Evolutionary conservation across 345 rosid genomes (phyloP).

Genomic region (Psidium guajava): DNA sequence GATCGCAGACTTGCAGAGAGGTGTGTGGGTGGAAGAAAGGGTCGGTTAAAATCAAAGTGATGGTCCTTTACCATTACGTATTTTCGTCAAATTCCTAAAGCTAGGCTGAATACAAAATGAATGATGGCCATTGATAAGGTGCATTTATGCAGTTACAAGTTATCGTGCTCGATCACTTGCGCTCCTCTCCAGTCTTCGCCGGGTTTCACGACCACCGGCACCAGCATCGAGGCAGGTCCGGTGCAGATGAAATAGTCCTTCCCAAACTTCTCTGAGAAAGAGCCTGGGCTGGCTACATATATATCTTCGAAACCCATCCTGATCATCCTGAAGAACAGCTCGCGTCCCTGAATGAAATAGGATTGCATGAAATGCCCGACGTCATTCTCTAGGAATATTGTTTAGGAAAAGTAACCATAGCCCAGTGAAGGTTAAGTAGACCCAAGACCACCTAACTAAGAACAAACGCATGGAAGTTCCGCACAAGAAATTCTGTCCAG

Average conservation of each 20-base stretch:
- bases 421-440: neutral
- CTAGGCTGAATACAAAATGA: neutral
- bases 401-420: neutral
- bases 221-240: conserved; percentile 72
- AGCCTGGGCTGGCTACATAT: conserved; percentile 43
- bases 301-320: conserved; percentile 72
- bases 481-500: neutral
- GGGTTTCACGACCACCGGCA: conserved; percentile 48
- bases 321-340: conserved; percentile 74
- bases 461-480: neutral
- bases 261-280: conserved; percentile 49
- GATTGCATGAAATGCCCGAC: neutral
- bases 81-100: neutral
- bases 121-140: neutral
- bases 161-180: conserved; percentile 82
- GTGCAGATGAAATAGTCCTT: conserved; percentile 64
- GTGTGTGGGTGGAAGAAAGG: neutral
- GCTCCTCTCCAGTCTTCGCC: conserved; percentile 83
- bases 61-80: neutral
- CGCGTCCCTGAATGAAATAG: conserved; percentile 35
- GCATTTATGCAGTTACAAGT: conserved; percentile 17
- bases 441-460: neutral
- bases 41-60: neutral
- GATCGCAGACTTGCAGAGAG: neutral
- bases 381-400: neutral